phyloP scores from a whole-genome alignment of 495 filamentous ascomycete species.

The Aspergillus egyptiacus region DNA sequence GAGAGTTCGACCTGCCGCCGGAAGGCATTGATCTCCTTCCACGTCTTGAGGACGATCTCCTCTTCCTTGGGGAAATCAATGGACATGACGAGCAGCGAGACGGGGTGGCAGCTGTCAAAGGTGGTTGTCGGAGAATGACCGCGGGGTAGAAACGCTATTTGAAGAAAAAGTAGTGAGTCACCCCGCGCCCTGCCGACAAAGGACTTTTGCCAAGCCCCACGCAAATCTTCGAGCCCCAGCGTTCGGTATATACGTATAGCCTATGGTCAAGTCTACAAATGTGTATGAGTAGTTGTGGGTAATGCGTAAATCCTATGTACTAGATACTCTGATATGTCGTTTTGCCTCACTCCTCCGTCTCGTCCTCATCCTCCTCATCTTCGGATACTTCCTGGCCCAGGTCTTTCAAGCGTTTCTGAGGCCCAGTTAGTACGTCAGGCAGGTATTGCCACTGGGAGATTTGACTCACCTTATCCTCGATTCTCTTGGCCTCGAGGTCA shows the following conservation, averaged over 20 bases:
- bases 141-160: constrained; percentile 23
- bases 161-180: constrained; percentile 32
- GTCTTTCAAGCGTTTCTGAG: constrained; percentile 63
- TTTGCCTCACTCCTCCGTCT: constrained; percentile 20
- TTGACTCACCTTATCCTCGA: constrained; percentile 67
- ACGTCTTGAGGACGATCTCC: constrained; percentile 69
- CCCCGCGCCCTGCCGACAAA: constrained; percentile 27
- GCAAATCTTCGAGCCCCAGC: background rate
- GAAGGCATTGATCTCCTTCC: constrained; percentile 90
- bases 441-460: background rate
- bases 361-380: constrained; percentile 63
- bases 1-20: constrained; percentile 68
- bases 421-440: constrained; percentile 22
- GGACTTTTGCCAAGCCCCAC: constrained; percentile 23
- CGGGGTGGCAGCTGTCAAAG: constrained; percentile 17
- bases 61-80: constrained; percentile 92
- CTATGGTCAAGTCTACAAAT: too few species aligned
- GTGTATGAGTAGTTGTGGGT: background rate
- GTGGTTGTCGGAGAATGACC: constrained; percentile 13
- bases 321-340: constrained; percentile 6
- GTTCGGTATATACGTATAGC: too few species aligned
- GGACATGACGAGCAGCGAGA: constrained; percentile 50
- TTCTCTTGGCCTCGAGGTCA: constrained; percentile 82
- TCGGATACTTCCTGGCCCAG: constrained; percentile 72
- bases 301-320: too few species aligned